A percentile compares a stretch with the other conserved stretches of the same genome.
phyloP scores from a whole-genome alignment of 1,284 basidiomycete species.

The Chalciporus sp. region DNA sequence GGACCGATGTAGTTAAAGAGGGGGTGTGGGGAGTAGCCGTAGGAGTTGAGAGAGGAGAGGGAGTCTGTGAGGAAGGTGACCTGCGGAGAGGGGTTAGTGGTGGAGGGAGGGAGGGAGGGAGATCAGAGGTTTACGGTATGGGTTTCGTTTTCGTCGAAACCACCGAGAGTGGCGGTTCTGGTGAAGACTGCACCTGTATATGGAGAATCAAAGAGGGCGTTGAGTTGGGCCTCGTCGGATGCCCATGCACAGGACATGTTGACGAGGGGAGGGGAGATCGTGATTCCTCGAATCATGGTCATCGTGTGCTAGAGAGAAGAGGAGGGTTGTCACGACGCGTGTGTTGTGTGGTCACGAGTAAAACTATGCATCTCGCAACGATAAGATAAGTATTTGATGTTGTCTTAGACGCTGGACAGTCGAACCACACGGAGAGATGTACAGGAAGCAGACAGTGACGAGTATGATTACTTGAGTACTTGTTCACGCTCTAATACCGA shows the following conservation, averaged over 20 bases:
- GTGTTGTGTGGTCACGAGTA: too few relatives aligned
- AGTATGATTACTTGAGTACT: constrained; percentile 55
- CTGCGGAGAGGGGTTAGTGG: constrained; percentile 36
- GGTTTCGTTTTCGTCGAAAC: constrained; percentile 61
- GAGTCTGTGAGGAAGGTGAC: constrained; percentile 56
- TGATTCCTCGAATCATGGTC: constrained; percentile 45
- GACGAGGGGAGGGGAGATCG: constrained; percentile 59
- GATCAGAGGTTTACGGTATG: constrained; percentile 52
- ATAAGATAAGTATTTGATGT: constrained; percentile 16
- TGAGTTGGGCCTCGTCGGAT: constrained; percentile 62
- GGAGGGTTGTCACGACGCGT: too few relatives aligned
- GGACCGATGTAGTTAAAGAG: constrained; percentile 56
- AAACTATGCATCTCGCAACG: neutral
- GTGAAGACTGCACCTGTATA: constrained; percentile 78
- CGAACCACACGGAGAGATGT: neutral
- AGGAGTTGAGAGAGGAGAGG: constrained; percentile 70
- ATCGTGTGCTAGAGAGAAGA: constrained; percentile 11
- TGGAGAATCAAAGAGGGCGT: constrained; percentile 61
- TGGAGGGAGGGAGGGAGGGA: constrained; percentile 5
- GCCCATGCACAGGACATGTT: constrained; percentile 83
- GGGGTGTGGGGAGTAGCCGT: constrained; percentile 79
- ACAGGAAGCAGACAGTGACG: neutral
- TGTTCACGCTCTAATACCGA: constrained; percentile 90
- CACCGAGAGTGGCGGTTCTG: constrained; percentile 67
- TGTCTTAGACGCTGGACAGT: neutral